Evolutionary conservation across 1,139 yeast genomes (phyloP).

Genomic region (Zhuliangozyma blackwelliae): DNA sequence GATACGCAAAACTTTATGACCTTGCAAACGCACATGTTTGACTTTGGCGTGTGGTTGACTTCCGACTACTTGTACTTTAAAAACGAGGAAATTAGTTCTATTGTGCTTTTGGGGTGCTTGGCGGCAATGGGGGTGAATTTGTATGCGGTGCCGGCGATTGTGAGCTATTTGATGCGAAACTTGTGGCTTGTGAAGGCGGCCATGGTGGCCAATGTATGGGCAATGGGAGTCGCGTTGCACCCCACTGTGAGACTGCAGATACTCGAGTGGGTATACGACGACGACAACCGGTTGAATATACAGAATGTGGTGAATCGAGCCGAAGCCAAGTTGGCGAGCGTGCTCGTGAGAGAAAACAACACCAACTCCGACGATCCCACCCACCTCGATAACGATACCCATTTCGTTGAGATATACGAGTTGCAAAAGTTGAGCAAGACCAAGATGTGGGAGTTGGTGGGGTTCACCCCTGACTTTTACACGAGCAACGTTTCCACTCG

Average conservation of each 20-base stretch:
- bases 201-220: conserved; percentile 49
- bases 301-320: conserved; percentile 43
- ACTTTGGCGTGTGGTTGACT: conserved; percentile 46
- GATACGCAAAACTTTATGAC: conserved; percentile 83
- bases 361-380: neutral
- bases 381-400: conserved; percentile 4
- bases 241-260: conserved; percentile 48
- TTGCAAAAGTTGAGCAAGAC: conserved; percentile 53
- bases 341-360: neutral
- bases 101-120: conserved; percentile 36
- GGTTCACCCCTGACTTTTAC: conserved; percentile 54
- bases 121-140: conserved; percentile 27
- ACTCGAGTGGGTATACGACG: conserved; percentile 47
- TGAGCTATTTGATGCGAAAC: conserved; percentile 22
- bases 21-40: conserved; percentile 63
- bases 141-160: conserved; percentile 27
- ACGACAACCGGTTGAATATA: conserved; percentile 54
- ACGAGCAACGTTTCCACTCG: conserved; percentile 36
- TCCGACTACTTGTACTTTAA: conserved; percentile 60
- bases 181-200: conserved; percentile 29
- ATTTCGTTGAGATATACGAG: conserved; percentile 61
- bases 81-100: conserved; percentile 59
- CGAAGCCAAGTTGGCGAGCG: conserved; percentile 29
- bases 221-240: conserved; percentile 42
- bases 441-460: conserved; percentile 58